Base-by-base conservation (phyloP, 2,329 filamentous ascomycete species). In the Botryotinia narcissicola region DNA sequence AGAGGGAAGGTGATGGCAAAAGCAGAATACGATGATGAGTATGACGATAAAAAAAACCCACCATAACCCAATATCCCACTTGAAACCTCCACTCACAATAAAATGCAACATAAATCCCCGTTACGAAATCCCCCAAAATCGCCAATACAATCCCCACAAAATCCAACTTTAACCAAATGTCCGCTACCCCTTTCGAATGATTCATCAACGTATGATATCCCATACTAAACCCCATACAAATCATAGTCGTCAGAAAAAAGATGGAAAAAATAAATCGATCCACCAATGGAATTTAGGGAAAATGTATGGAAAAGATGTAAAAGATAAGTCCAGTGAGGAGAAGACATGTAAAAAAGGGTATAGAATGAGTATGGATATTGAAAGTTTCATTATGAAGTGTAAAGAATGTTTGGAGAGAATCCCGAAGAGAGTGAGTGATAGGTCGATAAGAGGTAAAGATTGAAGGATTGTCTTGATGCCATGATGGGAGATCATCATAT, bases 121-220 rank as follows among this genome's bases (percentile, higher is more conserved):
- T 73, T 1, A 51, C 59, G 37, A 73, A 70, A 62, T 73, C 46
- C 14, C 71, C 71, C 54, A 73, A 70, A 48, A 63, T 73, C n/a
- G 60, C 46, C 1, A 73, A 8, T 3, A 73, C 71, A 32, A 73
- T 73, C 12, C 71, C 71, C 9, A 60, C 46, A 57, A 70, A 73
- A 62, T 73, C 71, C n/a, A 73, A 51, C n/a, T 37, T n/a, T 14
- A 73, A 22, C 71, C 71, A 73, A 16, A 70, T 4, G 22, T 25
- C 66, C 12, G 54, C 42, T 4, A 37, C 18, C 7, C 12, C 8
- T 16, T 54, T 35, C 8, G 51, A 72, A 73, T 73, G 71, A 62
- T 73, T 73, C 71, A 73, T 51, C 32, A 73, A 32, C 0, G 64
- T 73, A 46, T 73, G 71, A 70, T 61, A 73, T 5, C 29, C 66